Evolutionary conservation across 768 basidiomycete genomes (phyloP).

Genomic region (Russula sp.): DNA sequence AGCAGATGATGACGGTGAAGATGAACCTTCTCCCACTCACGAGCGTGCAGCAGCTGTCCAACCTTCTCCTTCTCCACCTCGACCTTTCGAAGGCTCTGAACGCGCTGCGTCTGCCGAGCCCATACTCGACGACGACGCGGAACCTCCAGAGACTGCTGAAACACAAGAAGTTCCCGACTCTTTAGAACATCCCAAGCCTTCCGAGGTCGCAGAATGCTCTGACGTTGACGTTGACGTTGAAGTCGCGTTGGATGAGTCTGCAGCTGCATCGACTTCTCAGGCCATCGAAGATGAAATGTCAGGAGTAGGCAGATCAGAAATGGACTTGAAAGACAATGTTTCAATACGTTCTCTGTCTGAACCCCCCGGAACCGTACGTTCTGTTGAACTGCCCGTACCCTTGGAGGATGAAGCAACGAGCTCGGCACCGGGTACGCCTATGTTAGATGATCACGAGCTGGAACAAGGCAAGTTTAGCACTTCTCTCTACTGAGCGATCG

Average conservation of each 20-base stretch:
- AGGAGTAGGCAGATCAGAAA: not conserved
- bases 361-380: not conserved
- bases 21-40: not conserved
- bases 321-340: not conserved
- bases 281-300: constrained; percentile 5
- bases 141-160: not conserved
- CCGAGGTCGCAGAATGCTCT: constrained; percentile 4
- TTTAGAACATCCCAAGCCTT: constrained; percentile 2
- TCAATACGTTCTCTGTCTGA: constrained; percentile 5
- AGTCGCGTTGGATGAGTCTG: not conserved
- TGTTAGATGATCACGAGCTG: not conserved
- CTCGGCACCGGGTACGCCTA: not conserved
- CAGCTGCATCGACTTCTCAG: not conserved
- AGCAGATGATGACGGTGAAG: constrained; percentile 4
- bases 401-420: not conserved
- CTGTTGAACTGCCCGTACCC: not conserved
- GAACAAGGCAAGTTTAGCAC: not conserved
- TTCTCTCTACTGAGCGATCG: not conserved
- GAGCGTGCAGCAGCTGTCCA: not conserved
- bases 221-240: constrained; percentile 3
- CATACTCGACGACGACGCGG: not conserved
- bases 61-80: not conserved
- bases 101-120: not conserved
- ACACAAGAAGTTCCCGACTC: not conserved
- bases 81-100: not conserved